Percentiles rank a stretch among this genome's conserved stretches.
Conservation (phyloP, 2,329 filamentous ascomycete species). For the Plenodomus tracheiphilus region DNA sequence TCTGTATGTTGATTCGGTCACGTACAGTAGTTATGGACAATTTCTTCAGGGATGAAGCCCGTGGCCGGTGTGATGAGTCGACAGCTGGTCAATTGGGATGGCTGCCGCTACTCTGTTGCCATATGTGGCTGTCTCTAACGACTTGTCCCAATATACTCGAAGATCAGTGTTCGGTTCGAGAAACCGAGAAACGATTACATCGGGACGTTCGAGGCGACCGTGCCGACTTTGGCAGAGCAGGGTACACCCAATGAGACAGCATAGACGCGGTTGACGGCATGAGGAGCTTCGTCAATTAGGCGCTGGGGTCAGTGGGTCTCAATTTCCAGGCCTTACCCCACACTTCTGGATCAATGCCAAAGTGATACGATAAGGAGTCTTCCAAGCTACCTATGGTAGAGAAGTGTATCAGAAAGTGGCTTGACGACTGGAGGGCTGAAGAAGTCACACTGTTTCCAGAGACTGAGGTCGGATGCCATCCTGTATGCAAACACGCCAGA, state of each 20-base stretch:
- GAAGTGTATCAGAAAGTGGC: background rate
- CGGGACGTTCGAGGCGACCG: background rate
- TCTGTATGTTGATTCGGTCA: background rate
- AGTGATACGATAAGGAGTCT: background rate
- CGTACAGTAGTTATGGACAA: background rate
- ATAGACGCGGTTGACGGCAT: background rate
- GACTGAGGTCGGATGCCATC: background rate
- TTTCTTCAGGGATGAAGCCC: background rate
- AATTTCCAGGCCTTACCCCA: background rate
- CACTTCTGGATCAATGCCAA: background rate
- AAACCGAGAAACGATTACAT: background rate
- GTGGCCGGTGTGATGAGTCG: background rate
- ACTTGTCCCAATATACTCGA: background rate
- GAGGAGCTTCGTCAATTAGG: background rate
- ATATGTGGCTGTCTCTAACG: background rate
- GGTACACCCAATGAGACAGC: background rate
- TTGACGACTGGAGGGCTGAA: background rate
- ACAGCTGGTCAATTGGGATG: background rate
- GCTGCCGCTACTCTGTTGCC: background rate
- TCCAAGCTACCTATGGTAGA: background rate
- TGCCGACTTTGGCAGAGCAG: background rate
- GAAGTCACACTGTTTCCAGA: background rate
- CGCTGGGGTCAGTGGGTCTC: background rate
- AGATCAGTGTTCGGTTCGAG: background rate
- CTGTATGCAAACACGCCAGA: background rate